phyloP scores from a whole-genome alignment of 345 rosid species.

The Murraya koenigii region DNA sequence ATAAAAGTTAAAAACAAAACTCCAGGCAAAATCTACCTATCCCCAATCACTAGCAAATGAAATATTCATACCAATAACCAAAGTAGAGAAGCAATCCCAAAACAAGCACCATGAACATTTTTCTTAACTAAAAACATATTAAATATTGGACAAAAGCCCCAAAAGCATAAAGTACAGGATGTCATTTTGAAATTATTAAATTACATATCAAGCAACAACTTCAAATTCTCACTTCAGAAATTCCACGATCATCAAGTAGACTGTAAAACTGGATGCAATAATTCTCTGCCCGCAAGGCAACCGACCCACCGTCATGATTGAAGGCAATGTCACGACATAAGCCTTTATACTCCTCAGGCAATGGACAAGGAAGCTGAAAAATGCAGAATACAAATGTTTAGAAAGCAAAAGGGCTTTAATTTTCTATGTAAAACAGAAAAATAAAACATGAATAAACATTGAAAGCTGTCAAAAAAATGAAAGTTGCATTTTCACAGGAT shows the following conservation, averaged over 20 bases:
- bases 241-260: conserved; percentile 71
- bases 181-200: background rate
- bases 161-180: background rate
- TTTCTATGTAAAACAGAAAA: background rate
- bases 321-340: conserved; percentile 59
- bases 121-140: background rate
- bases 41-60: background rate
- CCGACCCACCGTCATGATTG: conserved; percentile 60
- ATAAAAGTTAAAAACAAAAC: background rate
- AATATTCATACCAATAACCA: background rate
- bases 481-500: background rate
- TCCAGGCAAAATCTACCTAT: background rate
- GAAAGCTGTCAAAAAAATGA: background rate
- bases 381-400: conserved; percentile 2
- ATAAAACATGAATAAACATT: background rate
- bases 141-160: background rate
- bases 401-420: background rate
- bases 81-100: background rate
- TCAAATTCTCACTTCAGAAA: conserved; percentile 68
- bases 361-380: conserved; percentile 73
- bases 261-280: conserved; percentile 84
- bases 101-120: background rate
- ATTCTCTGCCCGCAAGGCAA: conserved; percentile 75
- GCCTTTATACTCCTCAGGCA: conserved; percentile 48
- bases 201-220: background rate